A percentile compares a stretch with the other conserved stretches of the same genome.
phyloP scores from a whole-genome alignment of 257 asterid genomes.

The Ajuga chamaepitys region DNA sequence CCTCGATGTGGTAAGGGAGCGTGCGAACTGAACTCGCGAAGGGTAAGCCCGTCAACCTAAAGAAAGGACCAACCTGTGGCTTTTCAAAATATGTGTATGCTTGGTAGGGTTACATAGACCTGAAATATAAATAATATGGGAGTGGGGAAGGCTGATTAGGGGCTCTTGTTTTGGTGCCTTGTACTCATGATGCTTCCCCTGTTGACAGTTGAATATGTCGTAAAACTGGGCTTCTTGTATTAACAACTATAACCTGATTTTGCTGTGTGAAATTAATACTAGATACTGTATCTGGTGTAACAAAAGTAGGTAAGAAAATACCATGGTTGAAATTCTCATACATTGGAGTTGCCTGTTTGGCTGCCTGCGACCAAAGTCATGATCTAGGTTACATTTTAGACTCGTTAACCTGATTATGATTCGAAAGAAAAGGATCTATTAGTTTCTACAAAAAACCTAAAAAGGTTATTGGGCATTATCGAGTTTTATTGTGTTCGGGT shows the following conservation, averaged over 20 bases:
- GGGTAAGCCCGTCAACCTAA: not conserved
- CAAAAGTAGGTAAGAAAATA: no score
- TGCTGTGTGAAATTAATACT: not conserved
- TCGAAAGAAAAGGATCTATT: no score
- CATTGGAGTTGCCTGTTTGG: no score
- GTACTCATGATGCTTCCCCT: constrained; percentile 53
- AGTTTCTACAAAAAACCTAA: no score
- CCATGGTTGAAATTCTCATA: no score
- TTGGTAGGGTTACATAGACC: not conserved
- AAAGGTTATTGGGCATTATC: no score
- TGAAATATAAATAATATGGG: constrained; percentile 26
- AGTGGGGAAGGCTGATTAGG: constrained; percentile 53
- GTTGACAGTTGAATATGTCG: not conserved
- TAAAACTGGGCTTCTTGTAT: not conserved
- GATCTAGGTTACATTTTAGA: no score
- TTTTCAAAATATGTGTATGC: not conserved
- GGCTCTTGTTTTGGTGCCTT: constrained; percentile 26
- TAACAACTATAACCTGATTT: not conserved
- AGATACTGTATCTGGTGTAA: no score
- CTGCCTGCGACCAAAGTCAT: not conserved
- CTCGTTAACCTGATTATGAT: no score
- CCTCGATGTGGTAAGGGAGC: constrained; percentile 36
- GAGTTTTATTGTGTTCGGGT: no score
- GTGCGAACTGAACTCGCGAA: constrained; percentile 23
- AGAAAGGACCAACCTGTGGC: not conserved